Evolutionary conservation across 179 eudicot species (phyloP).

Genomic region (Silene noctiflora): DNA sequence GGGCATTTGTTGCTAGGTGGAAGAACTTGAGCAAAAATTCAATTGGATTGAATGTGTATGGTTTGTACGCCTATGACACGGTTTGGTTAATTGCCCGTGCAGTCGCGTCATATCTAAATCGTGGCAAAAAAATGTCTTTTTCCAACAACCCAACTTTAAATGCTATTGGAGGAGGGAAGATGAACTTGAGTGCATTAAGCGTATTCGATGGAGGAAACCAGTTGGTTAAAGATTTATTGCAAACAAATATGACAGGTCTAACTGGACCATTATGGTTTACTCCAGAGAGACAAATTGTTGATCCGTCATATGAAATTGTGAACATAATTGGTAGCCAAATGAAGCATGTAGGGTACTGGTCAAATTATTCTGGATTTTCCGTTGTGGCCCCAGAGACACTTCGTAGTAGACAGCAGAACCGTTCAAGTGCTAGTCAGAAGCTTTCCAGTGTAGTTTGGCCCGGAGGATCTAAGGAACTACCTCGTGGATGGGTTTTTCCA

Average conservation of each 20-base stretch:
- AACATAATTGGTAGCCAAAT: constrained; percentile 45
- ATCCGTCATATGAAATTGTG: constrained; percentile 62
- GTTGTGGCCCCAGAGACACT: constrained; percentile 54
- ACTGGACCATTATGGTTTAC: constrained; percentile 57
- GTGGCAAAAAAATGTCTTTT: constrained; percentile 54
- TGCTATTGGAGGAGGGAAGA: constrained; percentile 38
- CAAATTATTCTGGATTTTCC: constrained; percentile 72
- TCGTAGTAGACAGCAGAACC: constrained; percentile 43
- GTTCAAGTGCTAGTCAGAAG: constrained; percentile 51
- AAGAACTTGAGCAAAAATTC: constrained; percentile 53
- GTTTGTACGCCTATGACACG: constrained; percentile 77
- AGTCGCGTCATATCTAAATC: constrained; percentile 37
- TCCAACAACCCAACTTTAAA: constrained; percentile 46
- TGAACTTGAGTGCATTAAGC: constrained; percentile 61
- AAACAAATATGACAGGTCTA: constrained; percentile 56
- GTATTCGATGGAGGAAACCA: constrained; percentile 58
- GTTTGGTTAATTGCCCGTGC: constrained; percentile 66
- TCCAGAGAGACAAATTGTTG: constrained; percentile 37
- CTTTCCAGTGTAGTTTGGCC: constrained; percentile 60
- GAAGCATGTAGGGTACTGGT: constrained; percentile 67
- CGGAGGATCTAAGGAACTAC: constrained; percentile 43
- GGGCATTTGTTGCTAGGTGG: constrained; percentile 56
- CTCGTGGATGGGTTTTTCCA: constrained; percentile 82
- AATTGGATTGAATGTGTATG: constrained; percentile 50
- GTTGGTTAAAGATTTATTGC: constrained; percentile 38